These are phyloP conservation scores for Penicillium angulare DNA, from an alignment of 495 filamentous ascomycete species.

Conservation along the genomic window DNA sequence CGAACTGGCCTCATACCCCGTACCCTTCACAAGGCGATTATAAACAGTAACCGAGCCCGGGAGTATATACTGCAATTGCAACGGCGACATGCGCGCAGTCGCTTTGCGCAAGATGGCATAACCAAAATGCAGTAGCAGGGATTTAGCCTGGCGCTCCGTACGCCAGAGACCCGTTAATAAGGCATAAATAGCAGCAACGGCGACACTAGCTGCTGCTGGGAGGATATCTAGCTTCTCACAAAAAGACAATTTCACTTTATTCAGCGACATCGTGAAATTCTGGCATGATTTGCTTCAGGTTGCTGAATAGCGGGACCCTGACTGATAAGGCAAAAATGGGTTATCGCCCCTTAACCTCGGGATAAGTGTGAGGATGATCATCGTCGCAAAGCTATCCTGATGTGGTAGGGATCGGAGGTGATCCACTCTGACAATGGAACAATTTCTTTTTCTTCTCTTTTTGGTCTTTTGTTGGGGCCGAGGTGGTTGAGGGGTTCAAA, in stretches of 20 bases:
- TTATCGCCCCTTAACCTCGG: constrained; percentile 6
- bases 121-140: constrained; percentile 35
- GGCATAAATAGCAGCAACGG: constrained; percentile 29
- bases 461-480: no score
- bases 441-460: no score
- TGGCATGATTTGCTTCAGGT: background rate
- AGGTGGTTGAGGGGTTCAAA: no score
- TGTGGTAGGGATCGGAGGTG: constrained; percentile 10
- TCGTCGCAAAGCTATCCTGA: constrained; percentile 17
- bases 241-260: constrained; percentile 24
- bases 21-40: constrained; percentile 39
- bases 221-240: constrained; percentile 35
- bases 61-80: constrained; percentile 37
- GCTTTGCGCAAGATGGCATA: constrained; percentile 40
- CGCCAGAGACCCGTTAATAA: constrained; percentile 34
- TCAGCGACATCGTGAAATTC: constrained; percentile 15
- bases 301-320: background rate
- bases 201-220: constrained; percentile 31
- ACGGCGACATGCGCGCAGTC: constrained; percentile 26
- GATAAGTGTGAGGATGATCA: constrained; percentile 8
- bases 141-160: constrained; percentile 32
- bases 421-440: no score
- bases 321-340: constrained; percentile 1
- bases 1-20: constrained; percentile 40
- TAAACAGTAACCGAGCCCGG: constrained; percentile 51